phyloP scores from a whole-genome alignment of 495 filamentous ascomycete species.

The Xeromyces bisporus region DNA sequence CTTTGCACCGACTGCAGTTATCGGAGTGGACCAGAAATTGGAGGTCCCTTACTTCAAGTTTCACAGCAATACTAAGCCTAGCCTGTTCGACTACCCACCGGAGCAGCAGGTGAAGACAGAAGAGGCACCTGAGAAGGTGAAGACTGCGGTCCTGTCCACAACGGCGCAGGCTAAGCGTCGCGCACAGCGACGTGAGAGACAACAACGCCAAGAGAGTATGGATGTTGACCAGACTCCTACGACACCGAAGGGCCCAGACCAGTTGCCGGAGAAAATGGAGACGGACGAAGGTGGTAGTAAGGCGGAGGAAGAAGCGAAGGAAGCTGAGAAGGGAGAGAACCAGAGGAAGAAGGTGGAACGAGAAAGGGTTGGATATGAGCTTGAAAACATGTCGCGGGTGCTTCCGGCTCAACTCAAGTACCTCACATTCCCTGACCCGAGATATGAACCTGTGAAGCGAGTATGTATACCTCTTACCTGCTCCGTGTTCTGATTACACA shows the following conservation, averaged over 20 bases:
- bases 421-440: conserved; percentile 68
- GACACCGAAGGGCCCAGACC: conserved; percentile 54
- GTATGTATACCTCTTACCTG: conserved; percentile 31
- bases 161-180: conserved; percentile 93
- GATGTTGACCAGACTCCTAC: conserved; percentile 66
- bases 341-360: conserved; percentile 79
- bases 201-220: conserved; percentile 66
- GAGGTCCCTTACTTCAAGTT: conserved; percentile 94
- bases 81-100: conserved; percentile 93
- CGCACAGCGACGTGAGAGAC: conserved; percentile 56
- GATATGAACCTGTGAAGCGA: conserved; percentile 93
- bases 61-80: conserved; percentile 83
- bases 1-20: conserved; percentile 87
- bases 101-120: conserved; percentile 88
- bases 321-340: conserved; percentile 46
- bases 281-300: conserved; percentile 53
- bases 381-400: conserved; percentile 94
- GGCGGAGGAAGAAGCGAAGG: conserved; percentile 44
- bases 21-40: conserved; percentile 81
- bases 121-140: conserved; percentile 84
- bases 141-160: conserved; percentile 89
- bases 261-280: conserved; percentile 71
- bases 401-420: conserved; percentile 88
- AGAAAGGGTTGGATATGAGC: conserved; percentile 88
- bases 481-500: conserved; percentile 1